Base-by-base conservation (phyloP, 768 basidiomycete species). In the Porphyrellus cyaneotinctus region DNA sequence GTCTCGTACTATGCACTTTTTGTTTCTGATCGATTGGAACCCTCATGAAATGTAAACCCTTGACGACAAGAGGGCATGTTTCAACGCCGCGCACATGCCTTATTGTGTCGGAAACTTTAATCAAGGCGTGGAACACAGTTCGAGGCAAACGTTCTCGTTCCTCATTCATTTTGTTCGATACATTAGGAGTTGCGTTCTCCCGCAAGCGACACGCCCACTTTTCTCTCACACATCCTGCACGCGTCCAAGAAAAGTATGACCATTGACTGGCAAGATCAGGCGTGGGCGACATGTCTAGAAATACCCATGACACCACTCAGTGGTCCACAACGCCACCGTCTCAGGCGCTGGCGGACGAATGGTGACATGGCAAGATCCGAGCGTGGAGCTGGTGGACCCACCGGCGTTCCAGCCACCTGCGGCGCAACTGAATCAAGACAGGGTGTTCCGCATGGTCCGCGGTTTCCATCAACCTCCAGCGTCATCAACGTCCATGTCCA, bases 401-500 rank as follows among this genome's bases (percentile, higher is more conserved):
- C 17, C 26, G 33, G 26, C 26, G 26, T 28, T 31, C 37, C 30
- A 28, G 56, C 43, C 51, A n/a, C 23, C n/a, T 45, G 49, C 24
- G 32, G 43, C 37, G 28, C 35, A 32, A n/a, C n/a, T n/a, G 10
- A 20, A 22, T 30, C 13, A 22, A 3, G 6, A 22, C 14, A 28
- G 18, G 48, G 24, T 35, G 26, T 15, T 22, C 38, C 30, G 44
- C 49, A 8, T 51, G 60, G 48, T 12, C 42, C 28, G 17, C 35
- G 1, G 30, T n/a, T 56, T 26, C 28, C 44, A 2, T 47, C n/a
- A 64, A 11, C 53, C 57, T 11, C 53, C 47, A 1, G 15, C 17
- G 35, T 64, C 54, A 41, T 61, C 45, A 10, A 49, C 26, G 13
- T 47, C 47, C 45, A 58, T 23, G 13, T 47, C 47, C 45, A 58